phyloP scores from a whole-genome alignment of 2,329 filamentous ascomycete species.

The Atkinsonella hypoxylon region DNA sequence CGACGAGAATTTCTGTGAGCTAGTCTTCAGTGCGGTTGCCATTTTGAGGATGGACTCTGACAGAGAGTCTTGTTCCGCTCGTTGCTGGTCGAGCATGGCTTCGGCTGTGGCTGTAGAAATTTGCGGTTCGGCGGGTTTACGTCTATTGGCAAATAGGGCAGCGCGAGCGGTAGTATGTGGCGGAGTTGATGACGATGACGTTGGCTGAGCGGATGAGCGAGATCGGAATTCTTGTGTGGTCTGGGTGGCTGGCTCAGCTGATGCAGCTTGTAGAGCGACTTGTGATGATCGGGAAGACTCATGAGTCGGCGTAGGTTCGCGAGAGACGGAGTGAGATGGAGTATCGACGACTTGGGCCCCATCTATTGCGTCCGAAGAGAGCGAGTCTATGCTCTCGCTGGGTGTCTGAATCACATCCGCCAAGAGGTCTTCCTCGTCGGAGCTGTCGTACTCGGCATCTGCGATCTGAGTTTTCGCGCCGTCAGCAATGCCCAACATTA shows the following conservation, averaged over 20 bases:
- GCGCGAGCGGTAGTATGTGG: conserved; percentile 27
- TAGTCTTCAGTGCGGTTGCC: conserved; percentile 64
- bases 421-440: conserved; percentile 46
- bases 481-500: conserved; percentile 7
- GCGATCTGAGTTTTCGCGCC: conserved; percentile 17
- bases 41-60: conserved; percentile 73
- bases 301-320: conserved; percentile 4
- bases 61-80: conserved; percentile 70
- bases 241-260: conserved; percentile 16
- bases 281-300: conserved; percentile 6
- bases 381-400: conserved; percentile 38
- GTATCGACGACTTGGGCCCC: conserved; percentile 11
- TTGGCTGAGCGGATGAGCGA: conserved; percentile 13
- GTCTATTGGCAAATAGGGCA: conserved; percentile 31
- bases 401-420: conserved; percentile 42
- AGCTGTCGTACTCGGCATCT: conserved; percentile 28
- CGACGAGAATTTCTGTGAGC: conserved; percentile 57
- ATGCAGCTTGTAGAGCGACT: conserved; percentile 6
- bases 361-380: conserved; percentile 15
- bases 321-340: conserved; percentile 8
- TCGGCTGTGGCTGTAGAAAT: conserved; percentile 47
- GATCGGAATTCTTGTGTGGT: conserved; percentile 24
- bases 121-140: conserved; percentile 23
- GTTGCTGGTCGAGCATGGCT: conserved; percentile 62
- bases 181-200: conserved; percentile 8